Evolutionary conservation across 1,284 basidiomycete genomes (phyloP).

Genomic region (Trichosporon inkin): DNA sequence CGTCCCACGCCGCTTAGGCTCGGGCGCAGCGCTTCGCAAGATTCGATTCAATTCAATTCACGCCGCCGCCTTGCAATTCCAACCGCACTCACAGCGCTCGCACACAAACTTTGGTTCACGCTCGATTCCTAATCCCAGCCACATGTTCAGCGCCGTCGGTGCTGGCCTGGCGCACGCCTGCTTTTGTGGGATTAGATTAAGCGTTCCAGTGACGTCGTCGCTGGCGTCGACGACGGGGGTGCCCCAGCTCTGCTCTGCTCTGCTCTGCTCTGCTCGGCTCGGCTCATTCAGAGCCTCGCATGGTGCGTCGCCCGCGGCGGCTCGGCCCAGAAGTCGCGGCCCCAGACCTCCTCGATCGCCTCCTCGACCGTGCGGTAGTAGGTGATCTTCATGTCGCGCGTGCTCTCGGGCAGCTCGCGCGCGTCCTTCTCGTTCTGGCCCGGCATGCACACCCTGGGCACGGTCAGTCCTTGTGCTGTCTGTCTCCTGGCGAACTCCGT

Average conservation of each 20-base stretch:
- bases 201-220: neutral
- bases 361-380: slow-evolving; percentile 49
- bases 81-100: neutral
- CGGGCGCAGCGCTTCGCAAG: neutral
- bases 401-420: slow-evolving; percentile 84
- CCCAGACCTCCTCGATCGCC: slow-evolving; percentile 41
- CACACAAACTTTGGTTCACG: neutral
- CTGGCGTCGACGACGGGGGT: no score
- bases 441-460: slow-evolving; percentile 62
- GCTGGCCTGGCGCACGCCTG: no score
- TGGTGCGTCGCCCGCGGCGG: slow-evolving; percentile 4
- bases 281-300: slow-evolving; percentile 10
- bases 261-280: no score
- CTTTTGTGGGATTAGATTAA: neutral
- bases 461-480: no score
- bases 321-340: slow-evolving; percentile 19
- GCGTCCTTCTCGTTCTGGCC: slow-evolving; percentile 79
- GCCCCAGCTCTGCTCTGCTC: no score
- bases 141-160: no score
- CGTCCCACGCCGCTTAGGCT: neutral
- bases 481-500: no score
- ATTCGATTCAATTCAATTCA: neutral
- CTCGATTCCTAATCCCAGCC: slow-evolving; percentile 3
- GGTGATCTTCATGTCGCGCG: slow-evolving; percentile 79
- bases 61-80: neutral